A percentile compares a stretch with the other conserved stretches of the same genome.
These are phyloP conservation scores for Psilocybe subaeruginosa DNA, from an alignment of 768 basidiomycete species.

Conservation along the genomic window DNA sequence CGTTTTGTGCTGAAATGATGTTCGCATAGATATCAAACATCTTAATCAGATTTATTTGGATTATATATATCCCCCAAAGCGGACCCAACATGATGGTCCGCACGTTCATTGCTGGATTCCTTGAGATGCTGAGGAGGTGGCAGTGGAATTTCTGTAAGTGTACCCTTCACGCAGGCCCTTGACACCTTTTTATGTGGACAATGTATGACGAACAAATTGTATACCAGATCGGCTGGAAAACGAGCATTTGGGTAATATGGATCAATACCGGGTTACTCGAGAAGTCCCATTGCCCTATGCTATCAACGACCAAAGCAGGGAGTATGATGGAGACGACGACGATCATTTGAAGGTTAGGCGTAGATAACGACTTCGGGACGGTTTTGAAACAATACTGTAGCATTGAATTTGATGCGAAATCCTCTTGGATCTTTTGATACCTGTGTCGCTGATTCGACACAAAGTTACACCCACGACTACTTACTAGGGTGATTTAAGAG, in stretches of 20 bases:
- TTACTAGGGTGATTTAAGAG: constrained; percentile 17
- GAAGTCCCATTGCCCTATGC: constrained; percentile 86
- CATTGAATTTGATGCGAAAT: not conserved
- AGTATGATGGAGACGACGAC: constrained; percentile 43
- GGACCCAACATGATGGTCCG: constrained; percentile 55
- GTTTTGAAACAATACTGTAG: not conserved
- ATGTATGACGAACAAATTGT: not conserved
- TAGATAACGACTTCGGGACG: not conserved
- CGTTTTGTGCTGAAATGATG: not conserved
- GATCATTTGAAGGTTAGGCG: constrained; percentile 13
- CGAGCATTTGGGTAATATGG: constrained; percentile 92
- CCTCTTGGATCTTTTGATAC: not conserved
- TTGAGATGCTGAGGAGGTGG: constrained; percentile 81
- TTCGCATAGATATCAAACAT: constrained; percentile 66
- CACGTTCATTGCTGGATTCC: constrained; percentile 65
- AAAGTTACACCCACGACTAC: not conserved
- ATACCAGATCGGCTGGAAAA: constrained; percentile 46
- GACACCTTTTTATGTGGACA: not conserved
- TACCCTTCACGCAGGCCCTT: not conserved
- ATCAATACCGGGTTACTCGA: constrained; percentile 87
- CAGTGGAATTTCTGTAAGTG: constrained; percentile 94
- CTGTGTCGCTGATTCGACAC: not conserved
- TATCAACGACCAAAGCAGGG: constrained; percentile 53
- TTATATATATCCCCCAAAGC: constrained; percentile 67
- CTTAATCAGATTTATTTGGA: constrained; percentile 80